Evolutionary conservation across 495 filamentous ascomycete species (phyloP).

Genomic region (Venustampulla echinocandica): DNA sequence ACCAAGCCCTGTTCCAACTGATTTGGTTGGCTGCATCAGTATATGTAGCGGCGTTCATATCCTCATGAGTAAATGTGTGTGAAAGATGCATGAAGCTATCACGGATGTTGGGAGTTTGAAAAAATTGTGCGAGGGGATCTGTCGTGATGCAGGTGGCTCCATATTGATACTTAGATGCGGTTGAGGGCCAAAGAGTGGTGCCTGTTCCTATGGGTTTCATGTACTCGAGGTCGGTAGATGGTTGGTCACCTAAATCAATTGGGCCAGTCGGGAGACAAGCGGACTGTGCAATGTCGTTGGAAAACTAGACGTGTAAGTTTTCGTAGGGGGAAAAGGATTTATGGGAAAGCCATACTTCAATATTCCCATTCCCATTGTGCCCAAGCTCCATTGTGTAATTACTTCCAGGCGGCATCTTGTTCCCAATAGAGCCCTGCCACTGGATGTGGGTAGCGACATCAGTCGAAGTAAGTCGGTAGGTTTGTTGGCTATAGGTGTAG

Average conservation of each 20-base stretch:
- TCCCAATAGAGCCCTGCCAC: slow-evolving; percentile 43
- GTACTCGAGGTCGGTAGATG: slow-evolving; percentile 45
- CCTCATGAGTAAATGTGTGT: slow-evolving; percentile 56
- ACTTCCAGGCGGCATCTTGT: slow-evolving; percentile 46
- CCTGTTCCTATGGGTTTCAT: slow-evolving; percentile 50
- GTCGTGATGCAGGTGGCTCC: slow-evolving; percentile 34
- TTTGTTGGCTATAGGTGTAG: slow-evolving; percentile 38
- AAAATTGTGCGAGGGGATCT: slow-evolving; percentile 46
- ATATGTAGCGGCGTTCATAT: slow-evolving; percentile 53
- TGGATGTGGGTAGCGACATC: slow-evolving; percentile 40
- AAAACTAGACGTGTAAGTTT: not conserved
- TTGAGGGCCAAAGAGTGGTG: slow-evolving; percentile 43
- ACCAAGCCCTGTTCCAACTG: slow-evolving; percentile 51
- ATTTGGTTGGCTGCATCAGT: slow-evolving; percentile 48
- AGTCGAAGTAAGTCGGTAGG: slow-evolving; percentile 41
- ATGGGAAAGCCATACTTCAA: not conserved
- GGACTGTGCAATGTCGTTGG: not conserved
- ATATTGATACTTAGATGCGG: slow-evolving; percentile 40
- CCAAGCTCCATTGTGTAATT: slow-evolving; percentile 13
- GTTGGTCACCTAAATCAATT: slow-evolving; percentile 24
- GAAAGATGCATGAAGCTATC: slow-evolving; percentile 48
- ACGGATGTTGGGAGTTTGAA: slow-evolving; percentile 34
- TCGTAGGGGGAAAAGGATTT: not conserved
- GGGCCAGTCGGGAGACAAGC: slow-evolving; percentile 13
- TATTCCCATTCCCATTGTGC: slow-evolving; percentile 3